Conservation (phyloP, 768 basidiomycete genomes). For the Xerocomus brunneocitrinus region DNA sequence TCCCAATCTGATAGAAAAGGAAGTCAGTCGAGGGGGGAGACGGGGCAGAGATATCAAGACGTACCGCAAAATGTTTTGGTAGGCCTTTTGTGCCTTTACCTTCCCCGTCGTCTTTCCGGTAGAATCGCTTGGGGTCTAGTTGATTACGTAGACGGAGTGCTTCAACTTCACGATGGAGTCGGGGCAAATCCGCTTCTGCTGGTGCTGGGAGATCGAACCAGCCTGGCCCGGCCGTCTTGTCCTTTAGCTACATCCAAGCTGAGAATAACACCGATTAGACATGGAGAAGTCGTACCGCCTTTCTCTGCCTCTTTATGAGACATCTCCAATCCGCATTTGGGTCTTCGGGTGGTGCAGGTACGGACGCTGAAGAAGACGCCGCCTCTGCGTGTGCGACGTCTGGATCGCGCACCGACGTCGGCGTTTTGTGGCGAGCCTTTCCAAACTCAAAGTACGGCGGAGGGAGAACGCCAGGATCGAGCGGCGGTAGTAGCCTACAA, state of each 20-base stretch:
- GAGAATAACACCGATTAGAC: not conserved
- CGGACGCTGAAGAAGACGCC: conserved; percentile 43
- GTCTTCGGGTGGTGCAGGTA: conserved; percentile 58
- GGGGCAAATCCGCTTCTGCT: conserved; percentile 70
- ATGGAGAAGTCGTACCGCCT: conserved; percentile 47
- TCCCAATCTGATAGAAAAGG: conserved; percentile 59
- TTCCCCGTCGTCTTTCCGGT: conserved; percentile 82
- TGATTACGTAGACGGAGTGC: conserved; percentile 82
- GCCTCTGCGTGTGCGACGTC: conserved; percentile 52
- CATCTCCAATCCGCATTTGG: conserved; percentile 62
- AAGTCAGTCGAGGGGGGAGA: conserved; percentile 3
- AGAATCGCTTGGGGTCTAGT: conserved; percentile 89
- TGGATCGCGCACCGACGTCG: conserved; percentile 53
- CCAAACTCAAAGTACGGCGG: conserved; percentile 58
- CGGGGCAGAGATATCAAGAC: conserved; percentile 22
- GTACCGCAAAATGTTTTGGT: conserved; percentile 87
- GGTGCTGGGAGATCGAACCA: conserved; percentile 92
- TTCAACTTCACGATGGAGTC: conserved; percentile 80
- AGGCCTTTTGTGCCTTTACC: conserved; percentile 79
- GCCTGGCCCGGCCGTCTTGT: conserved; percentile 67
- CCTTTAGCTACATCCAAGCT: conserved; percentile 47
- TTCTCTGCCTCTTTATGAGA: conserved; percentile 68
- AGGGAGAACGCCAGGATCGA: conserved; percentile 66
- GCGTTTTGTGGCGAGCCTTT: conserved; percentile 38
- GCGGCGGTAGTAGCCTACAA: conserved; percentile 51